Evolutionary conservation across 192 early-diverging fungal species (phyloP).

Genomic region (Linnemannia hyalina): DNA sequence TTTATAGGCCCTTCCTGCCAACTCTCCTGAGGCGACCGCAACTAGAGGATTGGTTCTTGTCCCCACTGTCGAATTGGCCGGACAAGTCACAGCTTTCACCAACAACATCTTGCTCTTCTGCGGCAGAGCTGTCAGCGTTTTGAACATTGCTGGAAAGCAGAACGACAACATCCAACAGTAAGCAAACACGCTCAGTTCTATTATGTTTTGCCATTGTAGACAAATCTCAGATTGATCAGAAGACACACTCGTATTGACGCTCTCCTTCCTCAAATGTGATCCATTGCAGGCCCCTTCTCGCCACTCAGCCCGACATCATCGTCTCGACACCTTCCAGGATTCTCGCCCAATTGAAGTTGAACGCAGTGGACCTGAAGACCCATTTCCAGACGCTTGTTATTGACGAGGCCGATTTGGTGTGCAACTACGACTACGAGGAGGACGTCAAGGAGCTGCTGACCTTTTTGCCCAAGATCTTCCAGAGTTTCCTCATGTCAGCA

Average conservation of each 20-base stretch:
- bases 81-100: constrained; percentile 87
- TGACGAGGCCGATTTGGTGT: constrained; percentile 96
- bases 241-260: not conserved
- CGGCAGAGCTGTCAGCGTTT: constrained; percentile 69
- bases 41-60: constrained; percentile 85
- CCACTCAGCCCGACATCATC: constrained; percentile 88
- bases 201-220: not conserved
- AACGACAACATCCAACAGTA: constrained; percentile 69
- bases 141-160: constrained; percentile 76
- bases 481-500: constrained; percentile 94
- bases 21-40: constrained; percentile 49
- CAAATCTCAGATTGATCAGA: not conserved
- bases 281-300: constrained; percentile 75
- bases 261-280: not conserved
- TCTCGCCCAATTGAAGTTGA: constrained; percentile 81
- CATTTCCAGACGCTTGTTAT: constrained; percentile 86
- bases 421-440: constrained; percentile 94
- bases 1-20: constrained; percentile 49
- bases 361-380: constrained; percentile 45
- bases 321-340: constrained; percentile 89
- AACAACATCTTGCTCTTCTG: constrained; percentile 83
- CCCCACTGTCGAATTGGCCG: constrained; percentile 95
- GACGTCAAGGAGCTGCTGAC: constrained; percentile 85
- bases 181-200: constrained; percentile 9
- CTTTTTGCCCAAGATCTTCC: constrained; percentile 88